A percentile compares a stretch with the other conserved stretches of the same genome.
Conservation (phyloP, 345 rosid genomes). For the Populus davidiana region DNA sequence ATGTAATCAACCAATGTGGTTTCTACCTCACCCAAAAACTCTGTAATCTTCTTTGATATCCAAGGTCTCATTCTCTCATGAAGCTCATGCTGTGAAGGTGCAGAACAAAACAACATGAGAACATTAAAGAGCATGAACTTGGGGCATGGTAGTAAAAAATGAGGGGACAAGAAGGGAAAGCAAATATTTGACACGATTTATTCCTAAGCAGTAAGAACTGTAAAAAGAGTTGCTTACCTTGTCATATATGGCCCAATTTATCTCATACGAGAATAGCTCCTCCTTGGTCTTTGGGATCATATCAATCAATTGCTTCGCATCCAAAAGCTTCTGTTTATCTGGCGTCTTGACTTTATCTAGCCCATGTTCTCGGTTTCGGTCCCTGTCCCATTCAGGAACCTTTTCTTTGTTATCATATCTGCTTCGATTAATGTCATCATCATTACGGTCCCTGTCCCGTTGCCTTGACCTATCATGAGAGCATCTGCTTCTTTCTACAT, state of each 20-base stretch:
- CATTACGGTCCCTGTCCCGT: slow-evolving; percentile 60
- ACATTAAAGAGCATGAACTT: slow-evolving; percentile 2
- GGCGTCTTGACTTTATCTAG: slow-evolving; percentile 55
- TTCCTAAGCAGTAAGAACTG: neutral
- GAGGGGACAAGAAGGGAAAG: neutral
- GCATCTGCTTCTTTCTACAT: slow-evolving; percentile 64
- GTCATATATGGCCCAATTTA: slow-evolving; percentile 88
- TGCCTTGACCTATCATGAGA: slow-evolving; percentile 65
- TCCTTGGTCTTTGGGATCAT: slow-evolving; percentile 98
- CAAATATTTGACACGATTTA: slow-evolving; percentile 1
- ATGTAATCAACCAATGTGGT: slow-evolving; percentile 82
- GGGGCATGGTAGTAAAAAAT: neutral
- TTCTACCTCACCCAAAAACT: slow-evolving; percentile 96
- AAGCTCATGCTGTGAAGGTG: slow-evolving; percentile 54
- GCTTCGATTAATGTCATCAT: slow-evolving; percentile 42
- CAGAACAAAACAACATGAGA: slow-evolving; percentile 6
- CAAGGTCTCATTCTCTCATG: slow-evolving; percentile 98
- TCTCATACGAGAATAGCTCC: slow-evolving; percentile 81
- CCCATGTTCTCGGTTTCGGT: slow-evolving; percentile 58
- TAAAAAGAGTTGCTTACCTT: slow-evolving; percentile 46
- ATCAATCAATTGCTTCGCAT: slow-evolving; percentile 96
- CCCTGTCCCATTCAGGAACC: slow-evolving; percentile 43
- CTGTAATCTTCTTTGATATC: slow-evolving; percentile 94
- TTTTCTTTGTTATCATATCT: slow-evolving; percentile 55
- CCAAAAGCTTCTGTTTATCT: slow-evolving; percentile 79